Evolutionary conservation across 306 rosid genomes (phyloP).

Genomic region (Sicyos edulis): DNA sequence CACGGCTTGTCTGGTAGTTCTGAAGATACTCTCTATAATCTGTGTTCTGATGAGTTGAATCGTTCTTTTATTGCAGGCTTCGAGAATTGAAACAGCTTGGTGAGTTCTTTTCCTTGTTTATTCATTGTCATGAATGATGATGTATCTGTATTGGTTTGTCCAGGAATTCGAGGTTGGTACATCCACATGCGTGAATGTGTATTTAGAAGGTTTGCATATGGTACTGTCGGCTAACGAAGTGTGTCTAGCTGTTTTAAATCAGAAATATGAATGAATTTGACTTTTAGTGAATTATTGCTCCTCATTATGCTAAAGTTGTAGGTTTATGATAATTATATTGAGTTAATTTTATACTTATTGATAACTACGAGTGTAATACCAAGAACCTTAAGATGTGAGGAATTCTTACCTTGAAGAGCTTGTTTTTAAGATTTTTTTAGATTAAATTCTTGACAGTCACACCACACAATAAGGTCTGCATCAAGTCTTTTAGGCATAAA

Average conservation of each 20-base stretch:
- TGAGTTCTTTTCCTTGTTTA: conserved; percentile 30
- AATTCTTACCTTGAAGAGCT: conserved; percentile 2
- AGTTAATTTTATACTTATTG: background rate
- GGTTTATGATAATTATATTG: background rate
- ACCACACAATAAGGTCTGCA: background rate
- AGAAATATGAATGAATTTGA: background rate
- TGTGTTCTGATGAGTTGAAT: background rate
- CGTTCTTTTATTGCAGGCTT: conserved; percentile 51
- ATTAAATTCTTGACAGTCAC: background rate
- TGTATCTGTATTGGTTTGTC: background rate
- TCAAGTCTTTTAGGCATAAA: background rate
- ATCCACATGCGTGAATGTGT: background rate
- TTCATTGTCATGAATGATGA: conserved; percentile 4
- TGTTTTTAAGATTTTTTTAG: conserved; percentile 2
- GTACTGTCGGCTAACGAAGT: background rate
- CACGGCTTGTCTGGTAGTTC: background rate
- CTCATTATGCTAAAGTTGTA: background rate
- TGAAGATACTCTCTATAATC: background rate
- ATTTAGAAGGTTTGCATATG: background rate
- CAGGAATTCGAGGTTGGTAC: background rate
- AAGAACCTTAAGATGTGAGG: background rate
- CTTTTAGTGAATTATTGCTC: background rate
- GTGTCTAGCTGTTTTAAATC: background rate
- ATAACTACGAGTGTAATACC: background rate
- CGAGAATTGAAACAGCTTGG: conserved; percentile 94